These are phyloP conservation scores for Parastagonospora avenae DNA, from an alignment of 2,329 filamentous ascomycete species.

Conservation along the genomic window DNA sequence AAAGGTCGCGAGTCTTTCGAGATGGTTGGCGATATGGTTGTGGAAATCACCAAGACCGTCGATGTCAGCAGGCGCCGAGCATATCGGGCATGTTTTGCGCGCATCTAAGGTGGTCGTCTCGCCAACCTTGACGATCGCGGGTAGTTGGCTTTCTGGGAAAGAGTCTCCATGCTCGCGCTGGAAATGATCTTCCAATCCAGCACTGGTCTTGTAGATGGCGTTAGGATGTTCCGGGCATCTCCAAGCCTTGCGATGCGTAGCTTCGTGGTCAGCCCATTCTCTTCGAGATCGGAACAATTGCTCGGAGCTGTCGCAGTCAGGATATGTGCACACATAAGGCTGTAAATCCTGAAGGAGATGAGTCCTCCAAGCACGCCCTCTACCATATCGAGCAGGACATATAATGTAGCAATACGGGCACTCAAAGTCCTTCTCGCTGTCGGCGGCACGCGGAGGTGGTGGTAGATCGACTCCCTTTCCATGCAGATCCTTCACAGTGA, in stretches of 20 bases:
- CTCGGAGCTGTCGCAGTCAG: constrained; percentile 31
- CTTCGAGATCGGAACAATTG: constrained; percentile 44
- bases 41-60: constrained; percentile 33
- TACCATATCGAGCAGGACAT: constrained; percentile 44
- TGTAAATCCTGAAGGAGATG: constrained; percentile 46
- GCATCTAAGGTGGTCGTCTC: constrained; percentile 40
- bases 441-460: constrained; percentile 38
- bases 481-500: constrained; percentile 41
- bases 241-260: constrained; percentile 44
- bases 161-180: constrained; percentile 33
- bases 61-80: constrained; percentile 26
- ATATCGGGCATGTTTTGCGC: constrained; percentile 41
- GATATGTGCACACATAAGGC: constrained; percentile 45
- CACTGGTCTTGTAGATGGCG: constrained; percentile 31
- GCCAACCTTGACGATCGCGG: constrained; percentile 37
- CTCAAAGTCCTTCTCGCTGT: constrained; percentile 44
- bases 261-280: constrained; percentile 46
- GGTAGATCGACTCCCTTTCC: constrained; percentile 42
- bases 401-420: constrained; percentile 48
- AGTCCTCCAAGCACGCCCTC: constrained; percentile 40
- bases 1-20: constrained; percentile 43
- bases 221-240: constrained; percentile 42
- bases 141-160: constrained; percentile 35
- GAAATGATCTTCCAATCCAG: constrained; percentile 38
- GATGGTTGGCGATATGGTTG: constrained; percentile 45